phyloP scores from a whole-genome alignment of 1,284 basidiomycete genomes.

The Amylostereum areolatum region DNA sequence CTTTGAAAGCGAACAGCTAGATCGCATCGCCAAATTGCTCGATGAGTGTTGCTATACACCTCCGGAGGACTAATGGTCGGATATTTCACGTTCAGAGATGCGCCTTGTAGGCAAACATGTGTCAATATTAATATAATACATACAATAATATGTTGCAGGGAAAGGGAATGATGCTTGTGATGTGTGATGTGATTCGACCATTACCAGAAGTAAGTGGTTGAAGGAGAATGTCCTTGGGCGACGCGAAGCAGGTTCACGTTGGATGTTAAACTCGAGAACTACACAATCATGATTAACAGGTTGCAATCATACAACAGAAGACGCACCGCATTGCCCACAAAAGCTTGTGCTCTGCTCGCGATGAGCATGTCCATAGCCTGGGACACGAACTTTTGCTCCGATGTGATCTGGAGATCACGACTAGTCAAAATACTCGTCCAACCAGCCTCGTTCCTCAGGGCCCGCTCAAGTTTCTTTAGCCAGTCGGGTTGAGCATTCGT shows the following conservation, averaged over 20 bases:
- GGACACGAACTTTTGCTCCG: slow-evolving; percentile 35
- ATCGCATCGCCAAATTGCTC: too few species aligned
- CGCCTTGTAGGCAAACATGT: too few species aligned
- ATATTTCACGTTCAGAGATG: too few species aligned
- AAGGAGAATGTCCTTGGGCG: background rate
- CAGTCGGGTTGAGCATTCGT: slow-evolving; percentile 58
- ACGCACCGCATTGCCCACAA: slow-evolving; percentile 67
- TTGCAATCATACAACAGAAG: slow-evolving; percentile 5
- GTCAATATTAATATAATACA: too few species aligned
- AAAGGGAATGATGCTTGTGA: too few species aligned
- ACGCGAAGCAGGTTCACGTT: slow-evolving; percentile 50
- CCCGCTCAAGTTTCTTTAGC: slow-evolving; percentile 38
- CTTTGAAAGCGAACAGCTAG: too few species aligned
- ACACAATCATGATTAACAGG: background rate
- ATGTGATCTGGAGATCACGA: slow-evolving; percentile 30
- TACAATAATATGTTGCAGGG: too few species aligned
- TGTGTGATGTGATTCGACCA: background rate
- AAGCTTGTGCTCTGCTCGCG: slow-evolving; percentile 35
- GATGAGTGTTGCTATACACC: too few species aligned
- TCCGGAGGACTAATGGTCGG: too few species aligned
- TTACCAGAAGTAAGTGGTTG: background rate
- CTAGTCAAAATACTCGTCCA: slow-evolving; percentile 42
- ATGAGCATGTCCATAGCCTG: slow-evolving; percentile 45
- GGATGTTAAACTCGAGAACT: slow-evolving; percentile 56
- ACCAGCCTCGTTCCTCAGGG: slow-evolving; percentile 37